Evolutionary conservation across 305 asterid genomes (phyloP).

Genomic region (Solanum hybrid): DNA sequence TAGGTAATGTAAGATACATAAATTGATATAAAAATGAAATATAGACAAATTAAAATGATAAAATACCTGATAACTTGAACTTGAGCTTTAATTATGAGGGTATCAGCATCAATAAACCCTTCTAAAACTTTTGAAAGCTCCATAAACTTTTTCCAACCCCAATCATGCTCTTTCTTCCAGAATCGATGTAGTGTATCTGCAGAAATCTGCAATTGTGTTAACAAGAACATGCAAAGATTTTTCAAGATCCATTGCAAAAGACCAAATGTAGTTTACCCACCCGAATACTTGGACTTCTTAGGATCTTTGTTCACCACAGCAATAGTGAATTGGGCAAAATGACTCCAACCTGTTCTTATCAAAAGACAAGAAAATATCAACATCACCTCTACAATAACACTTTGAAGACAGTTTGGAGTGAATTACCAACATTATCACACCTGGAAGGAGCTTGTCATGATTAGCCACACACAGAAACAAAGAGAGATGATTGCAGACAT

Average conservation of each 20-base stretch:
- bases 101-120: conserved; percentile 84
- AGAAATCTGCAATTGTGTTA: conserved; percentile 12
- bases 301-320: conserved; percentile 97
- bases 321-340: conserved; percentile 91
- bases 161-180: conserved; percentile 95
- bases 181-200: conserved; percentile 94
- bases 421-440: conserved; percentile 24
- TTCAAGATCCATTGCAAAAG: conserved; percentile 2
- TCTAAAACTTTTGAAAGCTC: conserved; percentile 86
- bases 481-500: conserved; percentile 93
- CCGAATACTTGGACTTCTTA: conserved; percentile 91
- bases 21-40: neutral
- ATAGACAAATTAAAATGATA: neutral
- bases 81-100: conserved; percentile 82
- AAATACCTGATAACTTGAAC: conserved; percentile 88
- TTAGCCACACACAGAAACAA: conserved; percentile 95
- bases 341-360: conserved; percentile 77
- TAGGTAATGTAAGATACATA: neutral
- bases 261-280: conserved; percentile 20
- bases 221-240: neutral
- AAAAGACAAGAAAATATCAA: conserved; percentile 4
- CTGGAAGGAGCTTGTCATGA: conserved; percentile 98
- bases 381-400: neutral
- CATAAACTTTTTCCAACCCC: conserved; percentile 99
- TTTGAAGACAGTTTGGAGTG: neutral